A percentile compares a stretch with the other conserved stretches of the same genome.
Conservation (phyloP, 2,329 filamentous ascomycete genomes). For the Drechslerella dactyloides region DNA sequence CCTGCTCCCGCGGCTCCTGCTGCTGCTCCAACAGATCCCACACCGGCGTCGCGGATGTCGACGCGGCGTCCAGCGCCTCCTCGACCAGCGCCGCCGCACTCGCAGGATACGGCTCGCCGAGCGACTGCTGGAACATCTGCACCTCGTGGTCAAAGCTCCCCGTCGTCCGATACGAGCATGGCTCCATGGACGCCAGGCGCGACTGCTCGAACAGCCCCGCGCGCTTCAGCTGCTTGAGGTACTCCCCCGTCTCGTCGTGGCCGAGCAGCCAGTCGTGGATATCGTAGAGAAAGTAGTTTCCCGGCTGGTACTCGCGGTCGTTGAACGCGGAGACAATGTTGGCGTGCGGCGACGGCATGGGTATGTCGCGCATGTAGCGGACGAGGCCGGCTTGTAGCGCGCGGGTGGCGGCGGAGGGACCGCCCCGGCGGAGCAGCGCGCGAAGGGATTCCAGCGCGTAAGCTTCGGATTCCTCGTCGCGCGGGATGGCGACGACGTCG, state of each 20-base stretch:
- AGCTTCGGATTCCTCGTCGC: slow-evolving; percentile 43
- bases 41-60: background rate
- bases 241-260: slow-evolving; percentile 28
- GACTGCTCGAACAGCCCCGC: slow-evolving; percentile 28
- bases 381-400: slow-evolving; percentile 31
- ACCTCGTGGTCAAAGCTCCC: background rate
- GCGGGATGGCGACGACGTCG: background rate
- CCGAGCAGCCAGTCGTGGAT: slow-evolving; percentile 39
- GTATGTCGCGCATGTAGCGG: slow-evolving; percentile 22
- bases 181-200: slow-evolving; percentile 13
- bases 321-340: slow-evolving; percentile 45
- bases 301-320: slow-evolving; percentile 30
- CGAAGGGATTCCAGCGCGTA: slow-evolving; percentile 46
- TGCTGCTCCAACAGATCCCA: background rate
- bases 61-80: background rate
- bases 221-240: slow-evolving; percentile 14
- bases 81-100: background rate
- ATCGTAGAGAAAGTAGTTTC: slow-evolving; percentile 43
- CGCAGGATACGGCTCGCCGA: background rate
- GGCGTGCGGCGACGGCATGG: slow-evolving; percentile 16
- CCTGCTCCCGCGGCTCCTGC: background rate
- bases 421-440: slow-evolving; percentile 17
- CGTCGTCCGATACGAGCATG: background rate
- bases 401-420: slow-evolving; percentile 3
- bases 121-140: background rate